Evolutionary conservation across 2,329 filamentous ascomycete species (phyloP).

Genomic region (Coniochaeta prunicola): DNA sequence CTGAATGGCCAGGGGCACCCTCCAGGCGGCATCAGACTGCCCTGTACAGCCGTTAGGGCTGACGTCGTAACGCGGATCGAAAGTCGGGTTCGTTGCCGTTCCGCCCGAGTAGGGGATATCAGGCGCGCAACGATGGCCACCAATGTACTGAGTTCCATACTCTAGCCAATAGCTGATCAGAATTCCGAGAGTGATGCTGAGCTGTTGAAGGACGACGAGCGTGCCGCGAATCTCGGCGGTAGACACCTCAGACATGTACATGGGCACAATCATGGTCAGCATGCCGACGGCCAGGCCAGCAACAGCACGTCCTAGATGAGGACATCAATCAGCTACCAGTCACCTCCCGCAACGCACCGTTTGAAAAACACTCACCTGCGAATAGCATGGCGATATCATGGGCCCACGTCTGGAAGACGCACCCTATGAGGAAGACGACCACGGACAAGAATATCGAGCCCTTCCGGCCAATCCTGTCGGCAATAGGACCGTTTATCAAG

Average conservation of each 20-base stretch:
- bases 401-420: conserved; percentile 50
- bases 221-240: conserved; percentile 46
- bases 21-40: conserved; percentile 33
- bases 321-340: background rate
- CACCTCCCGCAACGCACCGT: background rate
- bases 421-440: conserved; percentile 49
- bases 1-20: conserved; percentile 31
- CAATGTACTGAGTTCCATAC: conserved; percentile 22
- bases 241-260: conserved; percentile 49
- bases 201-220: conserved; percentile 44
- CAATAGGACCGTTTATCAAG: conserved; percentile 39
- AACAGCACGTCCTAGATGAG: conserved; percentile 34
- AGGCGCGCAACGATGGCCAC: conserved; percentile 5
- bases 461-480: conserved; percentile 53
- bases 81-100: background rate
- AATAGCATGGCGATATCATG: conserved; percentile 49
- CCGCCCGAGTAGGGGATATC: conserved; percentile 3
- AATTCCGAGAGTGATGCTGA: conserved; percentile 52
- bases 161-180: conserved; percentile 42
- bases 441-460: conserved; percentile 54
- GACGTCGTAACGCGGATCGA: conserved; percentile 1
- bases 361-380: conserved; percentile 24
- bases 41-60: conserved; percentile 17
- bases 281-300: conserved; percentile 34
- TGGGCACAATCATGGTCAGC: conserved; percentile 46